phyloP scores from a whole-genome alignment of 106 monocot species.

The Allium cepa region DNA sequence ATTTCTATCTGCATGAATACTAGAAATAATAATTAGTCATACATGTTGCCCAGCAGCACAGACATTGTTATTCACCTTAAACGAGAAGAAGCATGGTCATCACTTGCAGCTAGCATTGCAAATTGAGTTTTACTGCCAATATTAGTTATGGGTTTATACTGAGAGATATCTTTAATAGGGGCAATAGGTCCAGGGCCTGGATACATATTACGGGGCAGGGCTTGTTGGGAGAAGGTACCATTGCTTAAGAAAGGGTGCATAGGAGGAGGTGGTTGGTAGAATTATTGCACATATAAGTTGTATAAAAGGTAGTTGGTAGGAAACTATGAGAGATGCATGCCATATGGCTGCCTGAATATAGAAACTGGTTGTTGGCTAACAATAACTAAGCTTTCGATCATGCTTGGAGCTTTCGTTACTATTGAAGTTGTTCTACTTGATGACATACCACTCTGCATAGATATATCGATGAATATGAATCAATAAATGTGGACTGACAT shows the following conservation, averaged over 20 bases:
- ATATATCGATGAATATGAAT: too few relatives aligned
- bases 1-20: too few relatives aligned
- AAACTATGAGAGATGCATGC: conserved; percentile 65
- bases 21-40: too few relatives aligned
- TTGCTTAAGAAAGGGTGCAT: too few relatives aligned
- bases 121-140: too few relatives aligned
- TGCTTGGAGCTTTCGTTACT: conserved; percentile 32
- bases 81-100: too few relatives aligned
- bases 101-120: too few relatives aligned
- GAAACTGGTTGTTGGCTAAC: conserved; percentile 61
- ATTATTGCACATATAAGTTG: conserved; percentile 59
- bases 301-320: conserved; percentile 74
- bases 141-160: too few relatives aligned
- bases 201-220: conserved; percentile 40
- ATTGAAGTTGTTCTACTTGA: conserved; percentile 28
- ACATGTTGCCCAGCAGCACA: conserved; percentile 74
- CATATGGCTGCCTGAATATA: conserved; percentile 60
- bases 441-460: too few relatives aligned
- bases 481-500: too few relatives aligned
- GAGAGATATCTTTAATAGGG: too few relatives aligned
- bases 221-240: conserved; percentile 63
- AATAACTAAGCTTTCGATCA: too few relatives aligned
- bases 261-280: conserved; percentile 46
- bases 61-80: conserved; percentile 64
- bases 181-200: conserved; percentile 36